These are phyloP conservation scores for Naegleria lovaniensis DNA, from an alignment of 208 protist genomes.

Conservation along the genomic window DNA sequence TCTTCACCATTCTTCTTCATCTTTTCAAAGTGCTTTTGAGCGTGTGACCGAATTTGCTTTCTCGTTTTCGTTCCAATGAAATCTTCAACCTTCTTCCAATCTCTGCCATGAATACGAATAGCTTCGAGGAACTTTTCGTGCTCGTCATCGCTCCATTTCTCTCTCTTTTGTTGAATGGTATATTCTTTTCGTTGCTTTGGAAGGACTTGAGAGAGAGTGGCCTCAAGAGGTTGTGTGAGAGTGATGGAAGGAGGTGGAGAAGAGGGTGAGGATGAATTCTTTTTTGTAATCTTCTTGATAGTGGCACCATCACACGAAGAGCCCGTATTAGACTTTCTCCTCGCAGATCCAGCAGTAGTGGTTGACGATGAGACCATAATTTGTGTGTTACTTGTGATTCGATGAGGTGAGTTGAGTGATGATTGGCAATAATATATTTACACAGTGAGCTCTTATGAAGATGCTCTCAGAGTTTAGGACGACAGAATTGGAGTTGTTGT, in stretches of 20 bases:
- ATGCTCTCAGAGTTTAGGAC: no score
- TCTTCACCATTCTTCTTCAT: background rate
- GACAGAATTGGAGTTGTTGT: no score
- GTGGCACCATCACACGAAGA: no score
- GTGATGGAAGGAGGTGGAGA: background rate
- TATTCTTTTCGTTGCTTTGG: background rate
- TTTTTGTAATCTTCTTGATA: no score
- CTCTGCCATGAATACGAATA: background rate
- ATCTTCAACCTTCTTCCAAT: constrained; percentile 21
- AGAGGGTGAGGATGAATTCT: no score
- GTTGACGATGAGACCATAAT: no score
- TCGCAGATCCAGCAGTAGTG: no score
- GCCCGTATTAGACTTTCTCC: no score
- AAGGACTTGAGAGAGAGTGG: background rate
- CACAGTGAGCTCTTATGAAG: no score
- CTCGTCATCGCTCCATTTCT: constrained; percentile 13
- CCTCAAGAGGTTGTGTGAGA: background rate
- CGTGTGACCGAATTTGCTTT: constrained; percentile 20
- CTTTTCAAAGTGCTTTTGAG: constrained; percentile 29
- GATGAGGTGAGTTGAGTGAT: no score
- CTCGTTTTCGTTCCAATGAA: constrained; percentile 3
- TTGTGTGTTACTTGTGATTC: no score
- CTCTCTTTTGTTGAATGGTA: background rate
- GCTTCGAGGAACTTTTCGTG: constrained; percentile 6
- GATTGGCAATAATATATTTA: no score